These are phyloP conservation scores for Adansonia rubrostipa DNA, from an alignment of 441 rosid species.

Conservation along the genomic window DNA sequence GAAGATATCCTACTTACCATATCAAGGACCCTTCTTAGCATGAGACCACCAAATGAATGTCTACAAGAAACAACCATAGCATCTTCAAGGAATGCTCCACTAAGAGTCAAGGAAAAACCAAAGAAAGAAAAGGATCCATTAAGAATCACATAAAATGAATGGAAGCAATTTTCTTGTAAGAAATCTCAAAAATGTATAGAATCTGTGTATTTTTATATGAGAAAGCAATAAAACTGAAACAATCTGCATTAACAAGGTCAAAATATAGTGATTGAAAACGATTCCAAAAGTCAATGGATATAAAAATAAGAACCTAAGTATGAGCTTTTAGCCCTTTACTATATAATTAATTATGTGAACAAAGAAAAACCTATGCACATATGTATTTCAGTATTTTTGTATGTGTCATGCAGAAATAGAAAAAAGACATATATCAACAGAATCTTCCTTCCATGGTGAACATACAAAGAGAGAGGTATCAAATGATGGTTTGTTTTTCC, in stretches of 20 bases:
- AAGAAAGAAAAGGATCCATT: conserved; percentile 15
- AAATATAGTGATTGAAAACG: background rate
- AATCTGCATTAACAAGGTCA: background rate
- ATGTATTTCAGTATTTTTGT: background rate
- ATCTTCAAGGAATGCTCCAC: conserved; percentile 97
- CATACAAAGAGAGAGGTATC: background rate
- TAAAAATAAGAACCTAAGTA: background rate
- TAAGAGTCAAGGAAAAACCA: conserved; percentile 27
- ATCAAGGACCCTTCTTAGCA: conserved; percentile 87
- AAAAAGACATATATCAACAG: background rate
- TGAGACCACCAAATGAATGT: conserved; percentile 95
- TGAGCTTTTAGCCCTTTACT: background rate
- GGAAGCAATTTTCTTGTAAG: background rate
- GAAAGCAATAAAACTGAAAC: background rate
- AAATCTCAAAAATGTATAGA: background rate
- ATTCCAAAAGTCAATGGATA: background rate
- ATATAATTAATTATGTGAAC: background rate
- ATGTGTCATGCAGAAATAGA: background rate
- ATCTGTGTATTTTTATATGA: conserved; percentile 1
- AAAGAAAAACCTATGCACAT: background rate
- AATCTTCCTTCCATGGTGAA: background rate
- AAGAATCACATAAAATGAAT: conserved; percentile 6
- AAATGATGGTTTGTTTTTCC: background rate
- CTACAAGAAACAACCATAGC: conserved; percentile 91
- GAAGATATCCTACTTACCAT: conserved; percentile 54